Conservation (phyloP, 1,284 basidiomycete genomes). For the Mycosarcoma mackinlayi region DNA sequence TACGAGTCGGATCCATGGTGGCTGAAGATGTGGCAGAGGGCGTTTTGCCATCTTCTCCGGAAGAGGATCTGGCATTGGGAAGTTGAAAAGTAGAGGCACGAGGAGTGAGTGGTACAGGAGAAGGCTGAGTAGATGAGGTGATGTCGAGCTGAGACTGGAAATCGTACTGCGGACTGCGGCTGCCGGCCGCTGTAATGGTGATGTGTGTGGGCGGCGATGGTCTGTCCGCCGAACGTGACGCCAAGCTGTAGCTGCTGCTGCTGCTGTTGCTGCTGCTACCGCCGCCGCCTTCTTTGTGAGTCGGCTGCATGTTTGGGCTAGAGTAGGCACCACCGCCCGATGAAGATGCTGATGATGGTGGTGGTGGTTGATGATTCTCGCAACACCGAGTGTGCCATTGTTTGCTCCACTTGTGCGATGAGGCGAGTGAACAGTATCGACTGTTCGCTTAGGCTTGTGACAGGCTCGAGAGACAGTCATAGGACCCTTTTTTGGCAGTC, state of each 20-base stretch:
- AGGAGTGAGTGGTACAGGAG: slow-evolving; percentile 25
- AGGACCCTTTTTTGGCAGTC: slow-evolving; percentile 1
- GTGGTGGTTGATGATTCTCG: background rate
- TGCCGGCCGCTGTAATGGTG: slow-evolving; percentile 19
- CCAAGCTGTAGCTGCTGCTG: slow-evolving; percentile 3
- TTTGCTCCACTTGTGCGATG: background rate
- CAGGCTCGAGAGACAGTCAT: no score
- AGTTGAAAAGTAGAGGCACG: slow-evolving; percentile 29
- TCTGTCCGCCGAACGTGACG: no score
- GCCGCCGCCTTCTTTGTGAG: no score
- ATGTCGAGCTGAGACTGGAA: slow-evolving; percentile 3
- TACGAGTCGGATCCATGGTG: background rate
- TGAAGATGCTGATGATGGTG: no score
- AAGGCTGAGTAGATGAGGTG: slow-evolving; percentile 18
- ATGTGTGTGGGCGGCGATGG: slow-evolving; percentile 21
- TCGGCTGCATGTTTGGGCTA: background rate
- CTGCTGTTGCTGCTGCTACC: background rate
- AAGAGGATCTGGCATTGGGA: slow-evolving; percentile 3
- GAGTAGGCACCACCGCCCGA: slow-evolving; percentile 1
- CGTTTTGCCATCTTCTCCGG: slow-evolving; percentile 7
- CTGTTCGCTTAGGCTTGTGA: slow-evolving; percentile 1
- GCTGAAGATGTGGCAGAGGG: slow-evolving; percentile 1
- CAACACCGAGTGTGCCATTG: no score
- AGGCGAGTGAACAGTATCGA: no score
- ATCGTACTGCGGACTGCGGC: background rate